Conservation (phyloP, 441 rosid genomes). For the Daphne laureola region DNA sequence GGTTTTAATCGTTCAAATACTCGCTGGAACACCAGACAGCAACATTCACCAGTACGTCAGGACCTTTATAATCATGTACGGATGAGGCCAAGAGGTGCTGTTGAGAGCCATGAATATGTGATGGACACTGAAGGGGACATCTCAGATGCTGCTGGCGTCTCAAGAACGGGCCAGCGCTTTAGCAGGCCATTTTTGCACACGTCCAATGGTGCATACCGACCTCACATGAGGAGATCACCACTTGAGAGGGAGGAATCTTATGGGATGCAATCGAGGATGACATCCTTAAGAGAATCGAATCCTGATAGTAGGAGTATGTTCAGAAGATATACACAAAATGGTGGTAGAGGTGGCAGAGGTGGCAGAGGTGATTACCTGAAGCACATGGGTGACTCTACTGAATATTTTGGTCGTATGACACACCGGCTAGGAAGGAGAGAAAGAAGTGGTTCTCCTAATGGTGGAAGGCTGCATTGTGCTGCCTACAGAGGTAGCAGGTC, state of each 20-base stretch:
- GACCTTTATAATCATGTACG: conserved; percentile 23
- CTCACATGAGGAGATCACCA: conserved; percentile 23
- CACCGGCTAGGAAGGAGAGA: conserved; percentile 31
- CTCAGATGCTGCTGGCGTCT: conserved; percentile 18
- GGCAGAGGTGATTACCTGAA: conserved; percentile 28
- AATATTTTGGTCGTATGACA: conserved; percentile 21
- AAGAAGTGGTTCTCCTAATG: conserved; percentile 34
- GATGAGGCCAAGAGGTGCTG: conserved; percentile 24
- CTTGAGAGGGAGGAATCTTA: conserved; percentile 20
- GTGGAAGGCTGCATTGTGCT: conserved; percentile 20
- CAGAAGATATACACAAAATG: conserved; percentile 27
- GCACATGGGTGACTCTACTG: conserved; percentile 17
- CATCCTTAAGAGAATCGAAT: conserved; percentile 26
- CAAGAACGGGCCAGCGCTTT: conserved; percentile 24
- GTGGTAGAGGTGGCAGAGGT: conserved; percentile 22
- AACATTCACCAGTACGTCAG: conserved; percentile 17
- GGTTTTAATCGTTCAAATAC: conserved; percentile 17
- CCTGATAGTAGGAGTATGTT: conserved; percentile 26
- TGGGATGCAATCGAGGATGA: conserved; percentile 16
- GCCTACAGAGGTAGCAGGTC: conserved; percentile 28
- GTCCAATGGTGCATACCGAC: conserved; percentile 25
- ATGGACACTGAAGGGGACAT: conserved; percentile 21
- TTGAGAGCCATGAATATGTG: conserved; percentile 26
- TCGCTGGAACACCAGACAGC: conserved; percentile 27
- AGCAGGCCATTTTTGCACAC: conserved; percentile 28